Base-by-base conservation (phyloP, 257 asterid species). In the Handroanthus guayacan region DNA sequence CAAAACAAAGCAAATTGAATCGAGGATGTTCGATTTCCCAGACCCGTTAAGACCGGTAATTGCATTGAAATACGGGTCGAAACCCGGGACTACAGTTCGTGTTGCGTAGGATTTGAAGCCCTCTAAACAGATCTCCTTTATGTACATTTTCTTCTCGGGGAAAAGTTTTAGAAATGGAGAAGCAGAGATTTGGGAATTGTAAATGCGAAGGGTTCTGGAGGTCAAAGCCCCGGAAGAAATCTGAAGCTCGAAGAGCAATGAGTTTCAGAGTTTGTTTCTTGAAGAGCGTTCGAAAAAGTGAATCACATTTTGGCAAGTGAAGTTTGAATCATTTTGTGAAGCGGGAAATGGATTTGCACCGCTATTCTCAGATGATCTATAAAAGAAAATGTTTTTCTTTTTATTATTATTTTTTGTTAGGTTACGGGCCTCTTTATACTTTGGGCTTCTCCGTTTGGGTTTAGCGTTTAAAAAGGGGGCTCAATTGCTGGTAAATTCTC, bases 31-130 rank as follows among this genome's bases (percentile, higher is more conserved):
- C 47, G 99, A 95, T 71, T 95, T 95, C 20, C 99, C 98, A 8
- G 99, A 95, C 70, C 99, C 99, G 39, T 95, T 95, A 43, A 95
- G 79, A 16, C 98, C 99, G 2, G 99, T 95, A 1, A 95, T 93
- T 36, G 99, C 99, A 76, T 95, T 95, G 96, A 95, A 95, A 57
- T 5, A 89, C 2, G 98, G 98, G 68, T 93, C 98, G 82, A 94
- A 94, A 8, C 96, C 99, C 13, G 96, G 88, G 3, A 95, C 99
- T 4, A 93, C 97, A 0, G 99, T 95, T 81, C 98, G 75, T 2
- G 98, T 95, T 2, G 99, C 99, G 65, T 93, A 95, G 64, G 99
- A 95, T 72, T 95, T 95, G 87, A 95, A 95, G 2, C 99, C 99
- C 78, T 95, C 99, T 41, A 95, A 83, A 61, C 99, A 95, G 54